Conservation (phyloP, 139 green algal genomes). For the Chlamydomonas applanata region DNA sequence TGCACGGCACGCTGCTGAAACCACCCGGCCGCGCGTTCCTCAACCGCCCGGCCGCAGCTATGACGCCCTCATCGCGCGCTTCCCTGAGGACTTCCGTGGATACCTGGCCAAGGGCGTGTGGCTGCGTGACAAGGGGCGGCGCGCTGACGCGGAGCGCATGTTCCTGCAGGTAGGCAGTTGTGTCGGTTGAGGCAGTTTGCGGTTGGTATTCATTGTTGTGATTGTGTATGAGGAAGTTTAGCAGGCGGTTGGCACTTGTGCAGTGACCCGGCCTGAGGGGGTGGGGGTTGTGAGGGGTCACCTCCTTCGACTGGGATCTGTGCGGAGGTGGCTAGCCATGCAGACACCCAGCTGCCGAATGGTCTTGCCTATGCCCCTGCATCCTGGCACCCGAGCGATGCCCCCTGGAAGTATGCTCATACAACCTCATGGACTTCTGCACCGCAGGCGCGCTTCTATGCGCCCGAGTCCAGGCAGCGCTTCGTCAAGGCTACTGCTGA, state of each 20-base stretch:
- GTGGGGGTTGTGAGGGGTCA: too few relatives aligned
- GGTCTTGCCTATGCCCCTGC: background rate
- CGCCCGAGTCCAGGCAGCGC: conserved; percentile 40
- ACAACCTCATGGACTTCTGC: background rate
- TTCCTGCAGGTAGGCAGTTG: conserved; percentile 54
- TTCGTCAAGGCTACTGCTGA: conserved; percentile 40
- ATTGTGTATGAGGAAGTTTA: too few relatives aligned
- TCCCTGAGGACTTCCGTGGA: conserved; percentile 45
- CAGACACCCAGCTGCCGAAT: background rate
- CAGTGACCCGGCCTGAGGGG: too few relatives aligned
- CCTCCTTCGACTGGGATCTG: too few relatives aligned
- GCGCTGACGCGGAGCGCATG: conserved; percentile 56
- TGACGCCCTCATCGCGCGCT: conserved; percentile 6
- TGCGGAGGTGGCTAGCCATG: too few relatives aligned
- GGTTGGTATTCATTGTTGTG: too few relatives aligned
- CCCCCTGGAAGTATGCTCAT: background rate
- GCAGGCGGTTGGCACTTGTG: too few relatives aligned
- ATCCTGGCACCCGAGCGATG: background rate
- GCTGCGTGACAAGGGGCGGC: conserved; percentile 48
- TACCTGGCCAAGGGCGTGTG: conserved; percentile 61
- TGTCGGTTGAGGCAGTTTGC: too few relatives aligned
- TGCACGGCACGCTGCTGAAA: too few relatives aligned
- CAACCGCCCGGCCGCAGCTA: conserved; percentile 6
- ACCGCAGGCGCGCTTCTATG: conserved; percentile 51
- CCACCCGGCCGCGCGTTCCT: too few relatives aligned